Evolutionary conservation across 305 asterid species (phyloP).

Genomic region (Plantago coronopus): DNA sequence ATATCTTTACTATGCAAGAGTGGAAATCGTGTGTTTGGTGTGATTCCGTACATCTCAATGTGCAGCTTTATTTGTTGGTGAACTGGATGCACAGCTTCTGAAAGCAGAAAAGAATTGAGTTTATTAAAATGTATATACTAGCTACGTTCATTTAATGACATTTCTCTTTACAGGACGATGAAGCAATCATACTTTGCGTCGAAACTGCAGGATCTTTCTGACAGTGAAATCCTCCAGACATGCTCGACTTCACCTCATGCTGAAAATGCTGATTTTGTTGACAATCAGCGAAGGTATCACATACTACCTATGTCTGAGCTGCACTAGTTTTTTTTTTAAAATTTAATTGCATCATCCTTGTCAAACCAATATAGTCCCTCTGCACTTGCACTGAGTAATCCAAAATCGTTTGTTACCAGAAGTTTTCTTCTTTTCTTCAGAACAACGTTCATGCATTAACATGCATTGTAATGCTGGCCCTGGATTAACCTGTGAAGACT

Average conservation of each 20-base stretch:
- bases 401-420: no score
- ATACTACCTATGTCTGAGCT: background rate
- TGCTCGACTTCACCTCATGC: conserved; percentile 93
- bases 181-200: conserved; percentile 43
- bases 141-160: background rate
- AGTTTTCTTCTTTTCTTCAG: no score
- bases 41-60: background rate
- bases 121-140: background rate
- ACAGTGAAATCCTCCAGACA: conserved; percentile 59
- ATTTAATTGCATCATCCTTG: no score
- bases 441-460: no score
- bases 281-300: conserved; percentile 61
- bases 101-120: background rate
- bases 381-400: no score
- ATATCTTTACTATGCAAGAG: background rate
- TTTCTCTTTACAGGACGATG: conserved; percentile 43
- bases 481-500: no score
- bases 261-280: conserved; percentile 78
- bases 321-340: background rate
- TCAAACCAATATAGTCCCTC: no score
- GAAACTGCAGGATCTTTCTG: conserved; percentile 51
- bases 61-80: background rate
- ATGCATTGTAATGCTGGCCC: no score
- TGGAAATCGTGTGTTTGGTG: background rate
- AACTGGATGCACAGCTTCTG: no score